phyloP scores from a whole-genome alignment of 306 rosid species.

The Lathyrus tuberosus region DNA sequence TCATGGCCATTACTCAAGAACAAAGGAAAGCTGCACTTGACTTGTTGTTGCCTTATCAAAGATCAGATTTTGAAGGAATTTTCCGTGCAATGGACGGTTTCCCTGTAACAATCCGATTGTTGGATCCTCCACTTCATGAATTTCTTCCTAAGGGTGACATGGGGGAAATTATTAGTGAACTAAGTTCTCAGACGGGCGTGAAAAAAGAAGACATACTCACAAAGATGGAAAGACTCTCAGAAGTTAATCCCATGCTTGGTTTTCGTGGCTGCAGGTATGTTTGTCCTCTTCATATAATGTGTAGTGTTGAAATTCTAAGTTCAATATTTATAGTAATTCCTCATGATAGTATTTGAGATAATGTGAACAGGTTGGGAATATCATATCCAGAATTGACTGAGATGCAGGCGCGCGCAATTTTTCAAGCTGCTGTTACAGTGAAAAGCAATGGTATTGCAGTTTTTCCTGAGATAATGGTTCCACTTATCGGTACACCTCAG shows the following conservation, averaged over 20 bases:
- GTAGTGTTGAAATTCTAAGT: background rate
- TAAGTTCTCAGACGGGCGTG: slow-evolving; percentile 86
- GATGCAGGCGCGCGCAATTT: slow-evolving; percentile 93
- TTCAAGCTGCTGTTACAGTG: slow-evolving; percentile 84
- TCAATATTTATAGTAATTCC: no score
- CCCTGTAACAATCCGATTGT: slow-evolving; percentile 91
- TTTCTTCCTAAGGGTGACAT: slow-evolving; percentile 98
- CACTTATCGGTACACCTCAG: slow-evolving; percentile 95
- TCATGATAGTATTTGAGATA: background rate
- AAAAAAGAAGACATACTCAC: slow-evolving; percentile 82
- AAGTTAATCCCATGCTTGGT: slow-evolving; percentile 99
- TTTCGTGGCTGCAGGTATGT: slow-evolving; percentile 99
- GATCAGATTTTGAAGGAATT: slow-evolving; percentile 95
- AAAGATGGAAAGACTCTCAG: slow-evolving; percentile 84
- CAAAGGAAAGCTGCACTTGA: slow-evolving; percentile 86
- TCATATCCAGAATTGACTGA: slow-evolving; percentile 92
- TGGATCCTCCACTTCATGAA: slow-evolving; percentile 99
- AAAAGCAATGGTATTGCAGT: slow-evolving; percentile 66
- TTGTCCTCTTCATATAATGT: slow-evolving; percentile 22
- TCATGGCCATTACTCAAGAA: slow-evolving; percentile 79
- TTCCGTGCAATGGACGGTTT: slow-evolving; percentile 98
- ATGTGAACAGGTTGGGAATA: slow-evolving; percentile 75
- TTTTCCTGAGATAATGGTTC: slow-evolving; percentile 98
- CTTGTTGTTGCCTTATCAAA: slow-evolving; percentile 84
- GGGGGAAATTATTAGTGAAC: slow-evolving; percentile 73